Evolutionary conservation across 129 eudicot species (phyloP), one percentile per base, ranked within the genome.

Genomic region (Escallonia rubra): DNA sequence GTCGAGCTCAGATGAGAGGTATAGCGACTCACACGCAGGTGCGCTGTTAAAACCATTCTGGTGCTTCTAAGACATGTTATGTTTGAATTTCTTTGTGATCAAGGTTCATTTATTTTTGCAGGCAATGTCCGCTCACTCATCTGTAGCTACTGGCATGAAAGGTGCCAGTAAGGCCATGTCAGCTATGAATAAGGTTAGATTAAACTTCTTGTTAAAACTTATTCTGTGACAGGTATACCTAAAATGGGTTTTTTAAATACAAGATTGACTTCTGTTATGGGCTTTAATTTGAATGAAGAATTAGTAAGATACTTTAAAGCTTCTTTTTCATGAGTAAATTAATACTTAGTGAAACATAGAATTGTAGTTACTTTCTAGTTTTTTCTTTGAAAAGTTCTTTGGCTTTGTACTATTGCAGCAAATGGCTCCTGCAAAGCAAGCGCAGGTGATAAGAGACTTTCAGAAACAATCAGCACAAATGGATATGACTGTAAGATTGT

Each of bases 1-100:
- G 99, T 73, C 91, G 99, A 57, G 95, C 99, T 78, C 96, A 93
- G 82, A 89, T 93, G 90, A 86, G 99, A 78, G 99, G 99, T 68
- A 82, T 93, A 69, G 88, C 95, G 7, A 89, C 96, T 48, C 95
- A 89, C 79, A 93, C 99, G 15, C 99, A 93, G 99, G 99, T 86
- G 70, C 9, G 55, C 45, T 13, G 2, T 42, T 6, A 66, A 43
- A 62, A 41, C 72, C 61, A 61, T 55, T 51, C 41, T 13, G 49
- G 12, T n/a, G 63, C 46, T 70, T 34, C 16, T 62, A 54, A 13
- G 8, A 5, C 23, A 13, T 58, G 23, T 48, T 55, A 8, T 52
- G 57, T 8, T 52, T 7, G 13, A 7, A 11, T 57, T 44, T 13
- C 8, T 16, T 51, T 45, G 14, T 65, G 45, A 56, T 49, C 15